Base-by-base conservation (phyloP, 2,329 filamentous ascomycete genomes). In the Macrophomina pseudophaseolina region DNA sequence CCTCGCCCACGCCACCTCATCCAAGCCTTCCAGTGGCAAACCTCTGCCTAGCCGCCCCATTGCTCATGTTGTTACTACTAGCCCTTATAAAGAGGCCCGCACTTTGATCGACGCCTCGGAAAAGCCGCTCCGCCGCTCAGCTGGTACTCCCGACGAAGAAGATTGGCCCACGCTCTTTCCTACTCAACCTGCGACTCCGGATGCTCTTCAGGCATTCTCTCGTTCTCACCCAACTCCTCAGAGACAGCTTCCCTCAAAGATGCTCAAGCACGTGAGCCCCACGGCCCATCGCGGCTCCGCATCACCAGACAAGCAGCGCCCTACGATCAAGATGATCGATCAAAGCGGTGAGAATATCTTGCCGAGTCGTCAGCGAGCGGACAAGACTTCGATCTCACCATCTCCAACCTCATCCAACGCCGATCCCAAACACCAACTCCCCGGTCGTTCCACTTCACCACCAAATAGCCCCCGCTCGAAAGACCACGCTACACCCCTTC, bases 61-160 rank as follows among this genome's bases (percentile, higher is more conserved):
- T 12, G 75, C 72, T 30, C 74, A 76, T 14, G 35, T 80, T 4
- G 64, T 72, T 9, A 70, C 75, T 42, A 69, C 71, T 3, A 79
- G 75, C 60, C 78, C 79, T 3, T 71, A 70, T 7, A 79, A 78
- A 68, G 73, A 77, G 38, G 72, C 73, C 33, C 76, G 77, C 16
- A 78, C 75, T 2, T 72, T 82, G 23, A 68, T 82, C 5, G 80
- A 81, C 65, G 79, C 80, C 14, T 73, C 74, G 30, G 76, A 80
- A 63, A 68, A 68, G 56, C 74, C 72, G 49, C 66, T 75, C 6
- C 69, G 68, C 40, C 30, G 69, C 23, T 54, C 62, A 14, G 52
- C 65, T 7, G 75, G 73, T 5, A 74, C 69, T 6, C 72, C 73
- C 1, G 69, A 72, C 5, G 69, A 69, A 23, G 69, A 71, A 9